A percentile compares a stretch with the other conserved stretches of the same genome.
These are phyloP conservation scores for Theobroma cacao DNA, from an alignment of 345 rosid genomes.

Conservation along the genomic window DNA sequence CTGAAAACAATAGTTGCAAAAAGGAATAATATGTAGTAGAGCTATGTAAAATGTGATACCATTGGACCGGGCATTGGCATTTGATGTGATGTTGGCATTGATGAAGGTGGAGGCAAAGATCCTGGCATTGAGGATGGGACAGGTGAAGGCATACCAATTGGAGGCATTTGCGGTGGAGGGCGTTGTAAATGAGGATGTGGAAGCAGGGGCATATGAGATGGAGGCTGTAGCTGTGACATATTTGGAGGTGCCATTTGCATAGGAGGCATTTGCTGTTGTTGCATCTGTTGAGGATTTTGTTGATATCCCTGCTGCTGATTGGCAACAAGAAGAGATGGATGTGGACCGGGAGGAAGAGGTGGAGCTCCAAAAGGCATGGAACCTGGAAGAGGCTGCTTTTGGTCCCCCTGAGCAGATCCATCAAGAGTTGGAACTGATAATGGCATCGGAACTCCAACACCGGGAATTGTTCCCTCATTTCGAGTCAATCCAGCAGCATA, in stretches of 20 bases:
- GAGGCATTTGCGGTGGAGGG: conserved; percentile 78
- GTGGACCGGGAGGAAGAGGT: conserved; percentile 98
- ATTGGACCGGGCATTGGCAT: conserved; percentile 69
- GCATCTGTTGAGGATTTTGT: conserved; percentile 60
- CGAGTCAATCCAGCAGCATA: conserved; percentile 76
- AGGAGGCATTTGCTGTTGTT: conserved; percentile 70
- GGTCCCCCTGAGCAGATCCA: conserved; percentile 78
- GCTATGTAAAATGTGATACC: conserved; percentile 44
- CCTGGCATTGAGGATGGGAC: conserved; percentile 46
- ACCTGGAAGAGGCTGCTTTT: conserved; percentile 61
- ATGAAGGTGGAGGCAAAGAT: conserved; percentile 43
- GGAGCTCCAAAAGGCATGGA: conserved; percentile 78
- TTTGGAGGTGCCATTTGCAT: conserved; percentile 66
- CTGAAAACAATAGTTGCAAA: neutral
- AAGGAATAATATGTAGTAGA: neutral
- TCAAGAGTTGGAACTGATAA: conserved; percentile 60
- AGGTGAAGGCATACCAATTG: conserved; percentile 52
- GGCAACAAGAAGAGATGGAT: conserved; percentile 77
- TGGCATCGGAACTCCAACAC: conserved; percentile 87
- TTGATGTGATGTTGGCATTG: conserved; percentile 54
- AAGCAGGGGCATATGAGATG: conserved; percentile 73
- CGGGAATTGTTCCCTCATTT: conserved; percentile 95
- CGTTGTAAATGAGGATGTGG: conserved; percentile 79
- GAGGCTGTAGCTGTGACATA: conserved; percentile 86
- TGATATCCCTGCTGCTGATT: conserved; percentile 88